phyloP scores from a whole-genome alignment of 1,284 basidiomycete genomes.

The Fomitopsis pinicola region DNA sequence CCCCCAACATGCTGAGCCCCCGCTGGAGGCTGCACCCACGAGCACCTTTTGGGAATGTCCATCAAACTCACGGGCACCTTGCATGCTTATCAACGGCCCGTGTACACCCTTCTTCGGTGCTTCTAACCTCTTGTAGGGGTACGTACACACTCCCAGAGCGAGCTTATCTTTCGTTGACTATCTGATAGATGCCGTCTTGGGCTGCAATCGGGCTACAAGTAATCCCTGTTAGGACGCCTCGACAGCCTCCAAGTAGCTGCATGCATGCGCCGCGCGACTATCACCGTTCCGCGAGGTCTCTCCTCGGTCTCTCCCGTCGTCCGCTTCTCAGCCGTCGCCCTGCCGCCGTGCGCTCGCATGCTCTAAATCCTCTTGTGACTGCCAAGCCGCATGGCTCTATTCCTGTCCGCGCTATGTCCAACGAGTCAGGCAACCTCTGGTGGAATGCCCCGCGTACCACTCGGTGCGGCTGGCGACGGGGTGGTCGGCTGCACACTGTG shows the following conservation, averaged over 20 bases:
- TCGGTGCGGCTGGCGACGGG: not conserved
- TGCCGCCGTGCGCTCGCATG: not conserved
- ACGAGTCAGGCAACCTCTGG: not conserved
- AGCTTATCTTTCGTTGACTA: not conserved
- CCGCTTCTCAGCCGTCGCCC: not conserved
- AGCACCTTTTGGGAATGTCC: not conserved
- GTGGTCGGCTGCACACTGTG: not conserved
- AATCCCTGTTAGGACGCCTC: not conserved
- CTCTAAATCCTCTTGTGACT: slow-evolving; percentile 1
- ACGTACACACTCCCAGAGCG: not conserved
- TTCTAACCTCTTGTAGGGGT: not conserved
- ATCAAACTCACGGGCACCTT: not conserved
- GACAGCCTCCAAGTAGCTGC: not conserved
- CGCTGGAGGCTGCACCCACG: not conserved
- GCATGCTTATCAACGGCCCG: not conserved
- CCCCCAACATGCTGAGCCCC: not conserved
- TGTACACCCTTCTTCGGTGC: not conserved
- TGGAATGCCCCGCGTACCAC: not conserved
- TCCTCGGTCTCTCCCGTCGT: not conserved
- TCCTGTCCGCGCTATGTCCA: not conserved
- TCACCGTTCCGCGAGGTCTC: not conserved
- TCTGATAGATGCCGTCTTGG: not conserved
- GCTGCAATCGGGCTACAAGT: not conserved
- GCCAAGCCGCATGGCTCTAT: not conserved
- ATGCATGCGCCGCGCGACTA: not conserved